Percentiles rank a stretch among this genome's conserved stretches.
Evolutionary conservation across 176 grass and related monocot species (phyloP).

Genomic region (Oryza meridionalis): DNA sequence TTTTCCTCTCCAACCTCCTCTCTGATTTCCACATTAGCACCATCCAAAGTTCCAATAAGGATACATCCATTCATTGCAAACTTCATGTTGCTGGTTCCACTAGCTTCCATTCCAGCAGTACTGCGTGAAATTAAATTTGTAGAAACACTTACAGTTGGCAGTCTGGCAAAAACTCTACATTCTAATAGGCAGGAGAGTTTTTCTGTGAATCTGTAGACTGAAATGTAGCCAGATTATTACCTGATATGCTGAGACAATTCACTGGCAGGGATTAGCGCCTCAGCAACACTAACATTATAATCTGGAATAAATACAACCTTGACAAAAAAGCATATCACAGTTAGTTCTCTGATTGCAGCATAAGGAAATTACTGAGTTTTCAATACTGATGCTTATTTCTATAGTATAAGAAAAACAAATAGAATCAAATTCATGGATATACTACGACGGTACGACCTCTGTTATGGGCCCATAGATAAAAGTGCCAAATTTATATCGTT

Average conservation of each 20-base stretch:
- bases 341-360: conserved; percentile 27
- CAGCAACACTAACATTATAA: conserved; percentile 98
- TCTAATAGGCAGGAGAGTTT: conserved; percentile 4
- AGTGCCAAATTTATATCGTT: too few relatives aligned
- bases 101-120: conserved; percentile 99
- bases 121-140: conserved; percentile 45
- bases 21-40: conserved; percentile 99
- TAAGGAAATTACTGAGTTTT: conserved; percentile 19
- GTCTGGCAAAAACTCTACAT: neutral
- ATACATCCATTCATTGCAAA: conserved; percentile 94
- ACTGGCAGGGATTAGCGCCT: conserved; percentile 89
- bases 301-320: conserved; percentile 97
- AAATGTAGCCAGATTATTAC: conserved; percentile 42
- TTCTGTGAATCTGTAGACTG: conserved; percentile 6
- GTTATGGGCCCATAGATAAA: too few relatives aligned
- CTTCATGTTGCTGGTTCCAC: conserved; percentile 99
- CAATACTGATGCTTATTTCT: neutral
- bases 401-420: too few relatives aligned
- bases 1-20: conserved; percentile 98
- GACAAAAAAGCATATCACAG: conserved; percentile 35
- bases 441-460: too few relatives aligned
- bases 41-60: conserved; percentile 96
- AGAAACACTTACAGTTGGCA: conserved; percentile 13
- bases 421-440: too few relatives aligned
- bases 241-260: conserved; percentile 99